phyloP scores from a whole-genome alignment of 768 basidiomycete species.

The Pholiota molesta region DNA sequence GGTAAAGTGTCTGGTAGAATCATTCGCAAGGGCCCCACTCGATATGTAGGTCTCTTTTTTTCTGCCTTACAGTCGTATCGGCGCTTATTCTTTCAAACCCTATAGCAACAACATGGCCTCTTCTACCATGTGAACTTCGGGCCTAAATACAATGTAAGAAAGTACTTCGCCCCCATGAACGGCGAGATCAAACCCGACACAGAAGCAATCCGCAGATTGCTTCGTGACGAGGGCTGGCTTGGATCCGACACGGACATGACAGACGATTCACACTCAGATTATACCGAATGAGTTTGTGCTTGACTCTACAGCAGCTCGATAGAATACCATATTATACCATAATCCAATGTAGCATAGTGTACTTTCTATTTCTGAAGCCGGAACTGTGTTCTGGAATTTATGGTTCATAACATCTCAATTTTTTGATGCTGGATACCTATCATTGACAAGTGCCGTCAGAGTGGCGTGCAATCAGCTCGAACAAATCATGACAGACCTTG shows the following conservation, averaged over 20 bases:
- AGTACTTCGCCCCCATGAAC: conserved; percentile 64
- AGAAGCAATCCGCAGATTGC: conserved; percentile 43
- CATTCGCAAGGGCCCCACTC: conserved; percentile 47
- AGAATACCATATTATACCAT: neutral
- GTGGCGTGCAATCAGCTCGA: too few relatives aligned
- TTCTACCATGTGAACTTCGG: conserved; percentile 57
- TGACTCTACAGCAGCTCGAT: neutral
- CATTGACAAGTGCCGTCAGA: too few relatives aligned
- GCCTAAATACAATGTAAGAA: conserved; percentile 47
- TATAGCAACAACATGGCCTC: conserved; percentile 46
- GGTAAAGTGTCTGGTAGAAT: conserved; percentile 51
- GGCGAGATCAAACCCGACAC: conserved; percentile 70
- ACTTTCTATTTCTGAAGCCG: neutral
- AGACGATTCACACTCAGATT: conserved; percentile 7
- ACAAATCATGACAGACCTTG: too few relatives aligned
- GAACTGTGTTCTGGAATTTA: neutral
- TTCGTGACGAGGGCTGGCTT: conserved; percentile 53
- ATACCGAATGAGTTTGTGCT: conserved; percentile 5
- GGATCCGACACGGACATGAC: conserved; percentile 12
- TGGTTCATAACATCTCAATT: neutral
- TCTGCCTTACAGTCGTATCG: neutral
- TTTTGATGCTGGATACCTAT: too few relatives aligned
- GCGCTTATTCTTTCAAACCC: neutral
- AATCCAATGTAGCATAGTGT: neutral
- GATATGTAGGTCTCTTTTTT: conserved; percentile 39